Evolutionary conservation across 768 basidiomycete species (phyloP).

Genomic region (Amanita pallidorosea): DNA sequence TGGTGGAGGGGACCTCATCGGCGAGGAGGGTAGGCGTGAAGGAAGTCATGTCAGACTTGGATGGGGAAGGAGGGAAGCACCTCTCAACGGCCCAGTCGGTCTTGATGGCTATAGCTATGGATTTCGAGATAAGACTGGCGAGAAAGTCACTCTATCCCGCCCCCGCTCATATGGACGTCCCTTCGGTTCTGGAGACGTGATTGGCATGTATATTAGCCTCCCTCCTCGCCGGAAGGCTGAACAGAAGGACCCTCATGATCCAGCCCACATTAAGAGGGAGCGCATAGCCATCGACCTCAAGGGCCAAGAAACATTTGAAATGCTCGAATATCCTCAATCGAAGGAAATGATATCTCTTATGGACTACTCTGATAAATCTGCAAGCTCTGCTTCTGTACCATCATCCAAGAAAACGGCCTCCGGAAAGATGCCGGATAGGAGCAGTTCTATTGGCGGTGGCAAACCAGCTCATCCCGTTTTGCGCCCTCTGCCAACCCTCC

Average conservation of each 20-base stretch:
- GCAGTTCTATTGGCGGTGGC: constrained; percentile 23
- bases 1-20: constrained; percentile 52
- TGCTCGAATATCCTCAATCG: constrained; percentile 73
- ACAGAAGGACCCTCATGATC: constrained; percentile 60
- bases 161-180: constrained; percentile 66
- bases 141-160: constrained; percentile 80
- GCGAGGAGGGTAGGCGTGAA: constrained; percentile 40
- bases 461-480: constrained; percentile 33
- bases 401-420: constrained; percentile 60
- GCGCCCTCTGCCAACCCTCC: constrained; percentile 60
- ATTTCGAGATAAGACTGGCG: constrained; percentile 83
- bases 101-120: constrained; percentile 92
- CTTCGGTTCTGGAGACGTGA: constrained; percentile 75
- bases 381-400: constrained; percentile 42
- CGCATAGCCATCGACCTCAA: constrained; percentile 93
- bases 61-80: constrained; percentile 86
- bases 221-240: constrained; percentile 55
- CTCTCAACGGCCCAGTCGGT: constrained; percentile 88
- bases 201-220: constrained; percentile 90
- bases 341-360: constrained; percentile 92
- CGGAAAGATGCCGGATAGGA: constrained; percentile 59
- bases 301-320: constrained; percentile 96
- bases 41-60: constrained; percentile 85
- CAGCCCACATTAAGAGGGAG: constrained; percentile 76
- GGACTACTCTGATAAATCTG: constrained; percentile 59